These are phyloP conservation scores for Linum trigynum DNA, from an alignment of 345 rosid genomes.

Conservation along the genomic window DNA sequence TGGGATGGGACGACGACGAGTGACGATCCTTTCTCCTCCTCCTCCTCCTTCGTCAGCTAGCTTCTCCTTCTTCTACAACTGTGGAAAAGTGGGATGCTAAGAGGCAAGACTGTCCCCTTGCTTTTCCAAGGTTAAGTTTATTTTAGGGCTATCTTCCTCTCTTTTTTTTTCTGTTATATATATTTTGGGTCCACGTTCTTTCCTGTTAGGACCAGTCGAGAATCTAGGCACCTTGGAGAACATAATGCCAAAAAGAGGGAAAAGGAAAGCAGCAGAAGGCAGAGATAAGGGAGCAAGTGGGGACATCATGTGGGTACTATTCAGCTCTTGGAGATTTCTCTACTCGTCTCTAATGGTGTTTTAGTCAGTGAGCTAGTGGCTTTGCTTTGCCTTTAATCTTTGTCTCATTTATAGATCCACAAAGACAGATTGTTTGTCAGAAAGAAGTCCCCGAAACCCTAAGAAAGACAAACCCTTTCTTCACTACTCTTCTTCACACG, in stretches of 20 bases:
- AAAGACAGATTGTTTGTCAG: background rate
- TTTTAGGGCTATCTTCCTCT: background rate
- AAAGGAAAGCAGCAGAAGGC: background rate
- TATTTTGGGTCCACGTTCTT: too few species aligned
- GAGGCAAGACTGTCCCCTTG: background rate
- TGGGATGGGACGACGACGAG: background rate
- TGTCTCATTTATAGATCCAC: background rate
- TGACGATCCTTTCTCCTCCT: background rate
- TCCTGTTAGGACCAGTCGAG: background rate
- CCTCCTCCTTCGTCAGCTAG: background rate
- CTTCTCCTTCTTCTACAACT: background rate
- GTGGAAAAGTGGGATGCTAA: background rate
- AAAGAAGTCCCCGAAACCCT: background rate
- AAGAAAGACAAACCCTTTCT: constrained; percentile 1
- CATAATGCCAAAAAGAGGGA: constrained; percentile 18
- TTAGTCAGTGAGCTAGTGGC: too few species aligned
- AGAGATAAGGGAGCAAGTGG: background rate
- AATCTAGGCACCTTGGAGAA: constrained; percentile 14
- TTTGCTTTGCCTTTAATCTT: too few species aligned
- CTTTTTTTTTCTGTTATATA: background rate
- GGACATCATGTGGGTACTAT: background rate
- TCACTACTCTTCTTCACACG: background rate
- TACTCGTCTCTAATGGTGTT: too few species aligned
- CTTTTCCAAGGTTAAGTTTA: background rate
- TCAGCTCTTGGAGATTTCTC: background rate